Evolutionary conservation across 2,329 filamentous ascomycete genomes (phyloP).

Genomic region (Fusarium sp.): DNA sequence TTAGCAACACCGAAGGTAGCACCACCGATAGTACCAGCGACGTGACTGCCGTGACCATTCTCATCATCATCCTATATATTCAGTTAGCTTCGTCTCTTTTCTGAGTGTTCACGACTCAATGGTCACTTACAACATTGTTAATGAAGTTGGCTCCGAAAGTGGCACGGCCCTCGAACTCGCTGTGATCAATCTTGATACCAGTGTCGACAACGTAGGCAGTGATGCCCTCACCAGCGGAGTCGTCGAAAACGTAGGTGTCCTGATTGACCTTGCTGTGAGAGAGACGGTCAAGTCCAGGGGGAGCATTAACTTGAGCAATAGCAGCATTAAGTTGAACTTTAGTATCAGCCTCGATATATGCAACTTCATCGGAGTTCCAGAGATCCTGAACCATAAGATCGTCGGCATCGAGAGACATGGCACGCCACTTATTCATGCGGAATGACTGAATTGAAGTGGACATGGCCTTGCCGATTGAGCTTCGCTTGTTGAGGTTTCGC

Average conservation of each 20-base stretch:
- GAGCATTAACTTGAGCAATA: constrained; percentile 64
- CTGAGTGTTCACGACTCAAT: rapidly evolving
- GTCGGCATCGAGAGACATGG: constrained; percentile 65
- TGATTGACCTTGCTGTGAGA: constrained; percentile 56
- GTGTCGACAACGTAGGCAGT: constrained; percentile 75
- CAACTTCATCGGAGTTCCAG: constrained; percentile 60
- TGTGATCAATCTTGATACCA: constrained; percentile 68
- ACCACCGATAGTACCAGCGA: constrained; percentile 71
- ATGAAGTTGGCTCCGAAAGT: constrained; percentile 65
- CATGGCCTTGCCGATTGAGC: constrained; percentile 59
- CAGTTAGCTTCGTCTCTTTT: constrained; percentile 3
- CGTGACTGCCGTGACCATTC: constrained; percentile 74
- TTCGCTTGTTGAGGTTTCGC: constrained; percentile 67
- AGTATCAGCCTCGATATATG: constrained; percentile 66
- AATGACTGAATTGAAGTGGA: constrained; percentile 61
- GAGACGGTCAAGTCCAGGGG: constrained; percentile 65
- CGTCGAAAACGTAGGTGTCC: constrained; percentile 60
- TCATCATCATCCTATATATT: constrained; percentile 61
- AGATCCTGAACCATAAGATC: constrained; percentile 63
- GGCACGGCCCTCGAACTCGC: constrained; percentile 68
- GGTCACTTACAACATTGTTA: constrained; percentile 56
- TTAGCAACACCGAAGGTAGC: constrained; percentile 70
- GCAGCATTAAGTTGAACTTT: constrained; percentile 58
- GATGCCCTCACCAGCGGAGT: constrained; percentile 64
- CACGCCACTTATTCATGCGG: constrained; percentile 63